Conservation (phyloP, 2,329 filamentous ascomycete species). For the Pseudocercospora fuligena region DNA sequence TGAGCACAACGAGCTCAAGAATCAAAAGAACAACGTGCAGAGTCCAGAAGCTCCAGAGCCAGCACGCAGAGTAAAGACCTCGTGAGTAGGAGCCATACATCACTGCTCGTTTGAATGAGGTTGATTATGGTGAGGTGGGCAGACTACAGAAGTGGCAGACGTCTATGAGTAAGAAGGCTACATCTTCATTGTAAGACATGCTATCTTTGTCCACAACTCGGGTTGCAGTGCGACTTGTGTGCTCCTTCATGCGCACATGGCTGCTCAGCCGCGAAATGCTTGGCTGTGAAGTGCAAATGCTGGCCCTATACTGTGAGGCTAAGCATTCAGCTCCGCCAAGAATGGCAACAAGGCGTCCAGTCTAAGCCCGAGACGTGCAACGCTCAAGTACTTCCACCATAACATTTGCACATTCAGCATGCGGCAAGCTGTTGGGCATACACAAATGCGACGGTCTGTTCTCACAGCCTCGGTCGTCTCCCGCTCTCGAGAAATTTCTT, state of each 20-base stretch:
- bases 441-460: background rate
- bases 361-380: background rate
- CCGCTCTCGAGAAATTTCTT: constrained; percentile 27
- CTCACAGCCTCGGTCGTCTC: constrained; percentile 19
- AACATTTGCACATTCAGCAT: background rate
- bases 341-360: background rate
- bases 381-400: background rate
- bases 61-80: constrained; percentile 12
- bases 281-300: background rate
- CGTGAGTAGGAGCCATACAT: constrained; percentile 16
- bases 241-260: background rate
- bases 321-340: background rate
- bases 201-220: background rate
- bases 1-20: constrained; percentile 9
- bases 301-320: background rate
- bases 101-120: background rate
- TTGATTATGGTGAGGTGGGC: background rate
- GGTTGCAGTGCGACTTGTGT: background rate
- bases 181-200: background rate
- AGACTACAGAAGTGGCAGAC: background rate
- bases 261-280: background rate
- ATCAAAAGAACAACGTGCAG: constrained; percentile 16
- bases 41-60: constrained; percentile 20
- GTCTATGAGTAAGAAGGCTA: background rate
- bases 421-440: background rate